Percentiles rank a stretch among this genome's conserved stretches.
Evolutionary conservation across 352 stramenopile genomes (phyloP).

Genomic region (Pythium scleroteichum): DNA sequence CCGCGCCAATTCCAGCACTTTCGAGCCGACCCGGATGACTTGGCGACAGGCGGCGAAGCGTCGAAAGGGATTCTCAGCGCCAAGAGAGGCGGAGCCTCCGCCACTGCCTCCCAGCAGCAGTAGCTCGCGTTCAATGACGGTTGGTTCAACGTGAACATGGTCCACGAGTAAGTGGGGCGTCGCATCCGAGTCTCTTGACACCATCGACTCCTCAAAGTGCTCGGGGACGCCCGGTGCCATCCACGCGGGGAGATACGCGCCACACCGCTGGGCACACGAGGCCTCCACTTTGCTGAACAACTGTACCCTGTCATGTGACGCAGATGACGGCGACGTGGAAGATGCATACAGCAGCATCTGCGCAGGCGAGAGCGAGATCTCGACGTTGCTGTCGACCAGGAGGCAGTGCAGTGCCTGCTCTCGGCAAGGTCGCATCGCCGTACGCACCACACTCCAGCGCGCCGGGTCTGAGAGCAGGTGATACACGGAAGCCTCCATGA

Average conservation of each 20-base stretch:
- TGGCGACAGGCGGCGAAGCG: conserved; percentile 39
- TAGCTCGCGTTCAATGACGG: conserved; percentile 62
- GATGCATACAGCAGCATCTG: conserved; percentile 38
- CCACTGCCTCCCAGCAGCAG: conserved; percentile 33
- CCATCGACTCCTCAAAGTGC: conserved; percentile 65
- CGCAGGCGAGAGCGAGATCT: conserved; percentile 44
- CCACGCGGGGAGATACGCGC: conserved; percentile 59
- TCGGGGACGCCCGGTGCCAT: conserved; percentile 47
- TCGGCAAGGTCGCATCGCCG: conserved; percentile 33
- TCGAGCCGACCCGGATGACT: conserved; percentile 37
- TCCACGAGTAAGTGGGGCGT: conserved; percentile 54
- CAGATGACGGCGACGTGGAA: neutral
- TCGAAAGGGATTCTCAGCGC: conserved; percentile 41
- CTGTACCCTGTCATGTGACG: neutral
- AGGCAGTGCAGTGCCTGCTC: conserved; percentile 56
- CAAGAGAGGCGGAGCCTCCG: conserved; percentile 15
- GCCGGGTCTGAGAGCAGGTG: conserved; percentile 33
- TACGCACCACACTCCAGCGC: conserved; percentile 38
- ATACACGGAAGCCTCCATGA: conserved; percentile 66
- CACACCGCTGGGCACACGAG: conserved; percentile 40
- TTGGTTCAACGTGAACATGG: conserved; percentile 53
- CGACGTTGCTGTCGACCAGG: conserved; percentile 40
- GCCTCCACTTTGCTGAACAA: conserved; percentile 9
- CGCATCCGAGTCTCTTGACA: conserved; percentile 50
- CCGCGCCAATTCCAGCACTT: conserved; percentile 47